These are phyloP conservation scores for Aspergillus kassunensis DNA, from an alignment of 495 filamentous ascomycete genomes.

Conservation along the genomic window DNA sequence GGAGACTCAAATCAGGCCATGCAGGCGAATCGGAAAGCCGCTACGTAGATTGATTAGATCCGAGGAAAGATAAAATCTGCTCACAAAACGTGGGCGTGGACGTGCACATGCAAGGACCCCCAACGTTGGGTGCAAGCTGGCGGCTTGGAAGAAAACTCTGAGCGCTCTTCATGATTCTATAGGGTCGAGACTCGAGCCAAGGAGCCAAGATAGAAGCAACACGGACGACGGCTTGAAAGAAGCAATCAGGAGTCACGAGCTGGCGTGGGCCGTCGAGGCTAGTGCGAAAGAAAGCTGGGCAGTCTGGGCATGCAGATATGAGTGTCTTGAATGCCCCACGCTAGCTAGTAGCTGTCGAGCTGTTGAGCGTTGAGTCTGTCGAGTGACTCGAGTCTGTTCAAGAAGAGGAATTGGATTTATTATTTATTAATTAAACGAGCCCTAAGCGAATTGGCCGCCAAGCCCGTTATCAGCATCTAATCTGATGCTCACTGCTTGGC, in stretches of 20 bases:
- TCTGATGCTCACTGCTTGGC: not conserved
- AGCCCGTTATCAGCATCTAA: not conserved
- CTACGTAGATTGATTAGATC: conserved; percentile 13
- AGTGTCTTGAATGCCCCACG: too few relatives aligned
- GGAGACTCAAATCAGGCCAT: conserved; percentile 2
- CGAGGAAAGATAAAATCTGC: conserved; percentile 6
- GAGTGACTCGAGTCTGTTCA: too few relatives aligned
- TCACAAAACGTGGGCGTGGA: conserved; percentile 7
- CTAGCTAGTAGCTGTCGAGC: too few relatives aligned
- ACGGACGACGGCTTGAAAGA: not conserved
- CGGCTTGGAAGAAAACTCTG: not conserved
- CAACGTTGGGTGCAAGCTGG: not conserved
- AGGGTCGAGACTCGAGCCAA: not conserved
- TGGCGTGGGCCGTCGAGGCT: not conserved
- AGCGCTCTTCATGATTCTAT: not conserved
- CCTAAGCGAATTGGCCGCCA: not conserved
- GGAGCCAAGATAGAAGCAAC: not conserved
- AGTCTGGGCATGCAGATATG: too few relatives aligned
- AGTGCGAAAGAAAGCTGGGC: too few relatives aligned
- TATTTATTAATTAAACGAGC: not conserved
- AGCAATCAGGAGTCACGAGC: conserved; percentile 1
- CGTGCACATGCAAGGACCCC: conserved; percentile 6
- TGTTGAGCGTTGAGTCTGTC: too few relatives aligned
- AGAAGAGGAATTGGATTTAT: too few relatives aligned
- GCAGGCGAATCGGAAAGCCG: not conserved